phyloP scores from a whole-genome alignment of 768 basidiomycete genomes.

The Cyclocybe aegerita region DNA sequence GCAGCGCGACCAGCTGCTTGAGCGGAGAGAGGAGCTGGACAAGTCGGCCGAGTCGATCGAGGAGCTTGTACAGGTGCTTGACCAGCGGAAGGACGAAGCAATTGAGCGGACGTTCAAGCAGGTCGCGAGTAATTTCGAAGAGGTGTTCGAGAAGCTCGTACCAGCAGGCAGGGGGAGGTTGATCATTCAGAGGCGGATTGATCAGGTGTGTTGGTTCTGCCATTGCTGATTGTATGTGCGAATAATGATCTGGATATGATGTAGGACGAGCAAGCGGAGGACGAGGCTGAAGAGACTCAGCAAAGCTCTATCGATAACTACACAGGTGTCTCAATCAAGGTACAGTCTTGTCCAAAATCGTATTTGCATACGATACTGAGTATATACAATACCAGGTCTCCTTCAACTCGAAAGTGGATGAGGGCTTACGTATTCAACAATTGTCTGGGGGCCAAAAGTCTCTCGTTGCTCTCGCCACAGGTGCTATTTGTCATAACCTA shows the following conservation, averaged over 20 bases:
- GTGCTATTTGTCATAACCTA: conserved; percentile 32
- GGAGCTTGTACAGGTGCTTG: conserved; percentile 89
- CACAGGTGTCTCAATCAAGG: conserved; percentile 95
- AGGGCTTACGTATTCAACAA: conserved; percentile 95
- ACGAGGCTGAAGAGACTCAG: conserved; percentile 72
- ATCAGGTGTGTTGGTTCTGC: conserved; percentile 52
- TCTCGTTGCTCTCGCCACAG: conserved; percentile 91
- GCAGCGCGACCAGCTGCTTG: conserved; percentile 87
- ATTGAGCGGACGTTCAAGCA: conserved; percentile 99
- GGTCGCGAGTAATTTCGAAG: conserved; percentile 94
- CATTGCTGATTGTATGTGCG: background rate
- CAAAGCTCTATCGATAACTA: conserved; percentile 88
- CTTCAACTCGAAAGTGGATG: conserved; percentile 98
- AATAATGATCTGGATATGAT: background rate
- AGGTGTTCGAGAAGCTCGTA: conserved; percentile 95
- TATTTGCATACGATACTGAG: background rate
- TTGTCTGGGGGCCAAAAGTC: conserved; percentile 98
- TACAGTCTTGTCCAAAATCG: conserved; percentile 19
- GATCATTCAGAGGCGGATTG: conserved; percentile 90
- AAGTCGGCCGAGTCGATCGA: conserved; percentile 87
- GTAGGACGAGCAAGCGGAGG: conserved; percentile 73
- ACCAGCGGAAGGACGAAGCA: conserved; percentile 97
- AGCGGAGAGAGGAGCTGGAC: conserved; percentile 89
- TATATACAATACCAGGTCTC: conserved; percentile 64
- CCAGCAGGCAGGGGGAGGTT: conserved; percentile 89